These are phyloP conservation scores for Cyclotella kingstonii DNA, from an alignment of 108 stramenopile genomes.

Conservation along the genomic window DNA sequence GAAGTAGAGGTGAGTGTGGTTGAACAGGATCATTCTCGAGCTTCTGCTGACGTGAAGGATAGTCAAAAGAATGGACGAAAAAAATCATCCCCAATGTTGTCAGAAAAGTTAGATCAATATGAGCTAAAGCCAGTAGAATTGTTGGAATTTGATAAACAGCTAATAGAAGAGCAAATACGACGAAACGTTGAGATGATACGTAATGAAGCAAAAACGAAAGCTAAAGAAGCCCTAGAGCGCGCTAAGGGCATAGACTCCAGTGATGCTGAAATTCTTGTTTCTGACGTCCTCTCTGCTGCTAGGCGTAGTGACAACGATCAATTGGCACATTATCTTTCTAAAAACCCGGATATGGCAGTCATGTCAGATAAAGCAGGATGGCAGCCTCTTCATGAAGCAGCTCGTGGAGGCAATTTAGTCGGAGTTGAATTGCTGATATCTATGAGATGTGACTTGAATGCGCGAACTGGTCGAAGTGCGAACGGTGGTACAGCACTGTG, in stretches of 20 bases:
- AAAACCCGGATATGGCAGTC: conserved; percentile 18
- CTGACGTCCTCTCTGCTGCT: conserved; percentile 30
- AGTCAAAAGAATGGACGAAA: no score
- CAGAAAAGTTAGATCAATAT: no score
- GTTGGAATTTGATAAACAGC: no score
- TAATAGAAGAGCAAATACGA: background rate
- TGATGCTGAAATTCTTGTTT: conserved; percentile 3
- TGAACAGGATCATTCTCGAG: no score
- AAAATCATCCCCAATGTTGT: no score
- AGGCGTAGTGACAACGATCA: conserved; percentile 20
- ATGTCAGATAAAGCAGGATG: conserved; percentile 40
- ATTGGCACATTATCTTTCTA: conserved; percentile 24
- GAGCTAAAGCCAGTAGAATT: no score
- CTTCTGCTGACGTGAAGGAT: no score
- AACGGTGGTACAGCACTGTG: conserved; percentile 38
- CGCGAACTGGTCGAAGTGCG: conserved; percentile 25
- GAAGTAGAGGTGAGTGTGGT: no score
- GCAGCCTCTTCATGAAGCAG: conserved; percentile 51
- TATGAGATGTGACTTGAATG: conserved; percentile 21
- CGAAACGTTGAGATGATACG: background rate
- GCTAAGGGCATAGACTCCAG: conserved; percentile 12
- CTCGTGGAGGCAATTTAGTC: conserved; percentile 36
- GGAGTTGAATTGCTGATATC: conserved; percentile 37
- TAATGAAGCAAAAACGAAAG: background rate
- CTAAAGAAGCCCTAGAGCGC: conserved; percentile 7